Conservation (phyloP, 148 eudicot genomes). For the Camellia sinensis region DNA sequence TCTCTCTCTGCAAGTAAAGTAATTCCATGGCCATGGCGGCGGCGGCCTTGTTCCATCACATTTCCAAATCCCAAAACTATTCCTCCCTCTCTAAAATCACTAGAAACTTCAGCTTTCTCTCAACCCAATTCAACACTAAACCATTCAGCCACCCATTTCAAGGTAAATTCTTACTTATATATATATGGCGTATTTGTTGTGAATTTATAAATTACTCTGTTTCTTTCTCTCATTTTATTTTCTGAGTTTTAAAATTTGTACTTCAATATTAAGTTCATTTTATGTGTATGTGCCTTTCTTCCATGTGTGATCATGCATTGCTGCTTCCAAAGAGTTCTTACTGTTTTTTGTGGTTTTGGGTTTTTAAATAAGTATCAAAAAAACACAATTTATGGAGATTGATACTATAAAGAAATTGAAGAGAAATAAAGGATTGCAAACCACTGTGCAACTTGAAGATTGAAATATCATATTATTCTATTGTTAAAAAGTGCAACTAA, state of each 20-base stretch:
- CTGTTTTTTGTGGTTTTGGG: too few species aligned
- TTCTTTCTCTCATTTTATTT: not conserved
- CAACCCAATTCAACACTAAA: not conserved
- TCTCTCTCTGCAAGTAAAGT: not conserved
- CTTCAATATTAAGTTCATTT: not conserved
- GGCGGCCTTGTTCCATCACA: slow-evolving; percentile 11
- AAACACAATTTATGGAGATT: too few species aligned
- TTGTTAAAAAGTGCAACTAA: too few species aligned
- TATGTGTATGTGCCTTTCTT: not conserved
- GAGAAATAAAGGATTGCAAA: too few species aligned
- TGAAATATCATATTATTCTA: too few species aligned
- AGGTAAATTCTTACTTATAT: not conserved
- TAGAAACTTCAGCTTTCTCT: not conserved
- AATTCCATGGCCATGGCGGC: not conserved
- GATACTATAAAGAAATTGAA: too few species aligned
- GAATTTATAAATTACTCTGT: not conserved
- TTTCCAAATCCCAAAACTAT: slow-evolving; percentile 5
- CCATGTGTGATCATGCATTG: too few species aligned
- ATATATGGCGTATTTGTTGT: not conserved
- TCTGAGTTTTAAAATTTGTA: not conserved
- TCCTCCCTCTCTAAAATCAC: not conserved
- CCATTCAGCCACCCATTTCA: slow-evolving; percentile 5
- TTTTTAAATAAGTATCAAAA: too few species aligned
- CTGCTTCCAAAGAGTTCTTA: too few species aligned
- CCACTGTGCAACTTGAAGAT: too few species aligned